Conservation (phyloP, 164 flowering plant genomes). For the Cinnamomum chago region DNA sequence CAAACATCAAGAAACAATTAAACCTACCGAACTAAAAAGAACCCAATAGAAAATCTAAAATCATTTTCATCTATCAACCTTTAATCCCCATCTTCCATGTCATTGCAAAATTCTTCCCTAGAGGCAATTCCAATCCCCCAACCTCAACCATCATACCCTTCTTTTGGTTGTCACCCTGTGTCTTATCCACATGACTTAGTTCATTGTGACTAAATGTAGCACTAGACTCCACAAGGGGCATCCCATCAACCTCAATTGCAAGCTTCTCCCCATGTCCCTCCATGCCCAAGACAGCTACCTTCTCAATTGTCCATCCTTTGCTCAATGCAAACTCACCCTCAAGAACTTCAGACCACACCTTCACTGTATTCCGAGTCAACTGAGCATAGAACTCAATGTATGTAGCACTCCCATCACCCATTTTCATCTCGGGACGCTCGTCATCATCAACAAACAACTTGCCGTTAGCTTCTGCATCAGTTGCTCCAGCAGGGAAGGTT, state of each 20-base stretch:
- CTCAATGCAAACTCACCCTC: conserved; percentile 52
- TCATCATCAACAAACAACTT: conserved; percentile 59
- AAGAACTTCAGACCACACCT: conserved; percentile 62
- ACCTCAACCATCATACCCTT: conserved; percentile 53
- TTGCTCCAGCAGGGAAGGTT: conserved; percentile 54
- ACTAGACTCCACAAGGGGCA: conserved; percentile 16
- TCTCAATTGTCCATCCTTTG: conserved; percentile 46
- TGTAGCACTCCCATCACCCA: conserved; percentile 53
- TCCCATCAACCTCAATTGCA: conserved; percentile 41
- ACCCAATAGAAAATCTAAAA: not conserved
- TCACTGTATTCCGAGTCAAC: conserved; percentile 31
- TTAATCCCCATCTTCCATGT: conserved; percentile 57
- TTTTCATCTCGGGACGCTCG: conserved; percentile 60
- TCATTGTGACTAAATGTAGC: conserved; percentile 17
- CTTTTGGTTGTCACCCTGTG: conserved; percentile 31
- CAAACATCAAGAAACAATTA: not conserved
- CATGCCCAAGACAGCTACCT: conserved; percentile 51
- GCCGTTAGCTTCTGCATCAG: conserved; percentile 46
- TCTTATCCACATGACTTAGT: conserved; percentile 16
- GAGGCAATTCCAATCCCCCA: conserved; percentile 38
- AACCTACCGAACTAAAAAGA: not conserved
- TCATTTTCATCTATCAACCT: conserved; percentile 17
- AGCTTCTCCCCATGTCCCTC: conserved; percentile 33
- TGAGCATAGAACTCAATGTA: conserved; percentile 49
- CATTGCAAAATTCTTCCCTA: conserved; percentile 61